Percentiles rank a stretch among this genome's conserved stretches.
Conservation (phyloP, 2,329 filamentous ascomycete genomes). For the Davidsoniella eucalypti region DNA sequence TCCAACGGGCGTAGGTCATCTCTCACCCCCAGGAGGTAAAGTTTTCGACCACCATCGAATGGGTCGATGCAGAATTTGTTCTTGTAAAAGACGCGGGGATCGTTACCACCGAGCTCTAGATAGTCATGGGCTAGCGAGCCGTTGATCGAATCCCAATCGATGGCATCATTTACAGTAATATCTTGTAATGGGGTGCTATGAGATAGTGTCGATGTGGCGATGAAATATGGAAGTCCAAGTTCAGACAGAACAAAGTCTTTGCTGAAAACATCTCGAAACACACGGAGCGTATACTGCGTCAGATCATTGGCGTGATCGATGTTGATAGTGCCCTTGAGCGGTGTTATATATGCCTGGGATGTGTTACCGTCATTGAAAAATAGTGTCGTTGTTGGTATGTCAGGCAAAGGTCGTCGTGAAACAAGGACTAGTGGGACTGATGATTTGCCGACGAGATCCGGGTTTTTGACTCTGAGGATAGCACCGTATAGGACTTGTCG, state of each 20-base stretch:
- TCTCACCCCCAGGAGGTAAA: constrained; percentile 37
- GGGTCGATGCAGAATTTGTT: constrained; percentile 41
- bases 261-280: constrained; percentile 78
- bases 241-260: constrained; percentile 56
- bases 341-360: constrained; percentile 38
- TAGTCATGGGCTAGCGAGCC: constrained; percentile 21
- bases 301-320: constrained; percentile 31
- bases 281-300: constrained; percentile 54
- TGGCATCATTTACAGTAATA: constrained; percentile 16
- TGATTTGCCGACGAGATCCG: constrained; percentile 38
- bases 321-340: constrained; percentile 27
- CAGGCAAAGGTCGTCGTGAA: constrained; percentile 48
- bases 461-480: background rate
- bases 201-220: constrained; percentile 39
- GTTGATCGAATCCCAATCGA: constrained; percentile 48
- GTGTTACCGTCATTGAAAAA: constrained; percentile 50
- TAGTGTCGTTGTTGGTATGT: constrained; percentile 50
- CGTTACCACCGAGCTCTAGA: constrained; percentile 22
- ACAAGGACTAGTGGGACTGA: constrained; percentile 54
- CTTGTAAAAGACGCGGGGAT: constrained; percentile 31
- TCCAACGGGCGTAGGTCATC: constrained; percentile 45
- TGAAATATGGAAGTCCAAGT: constrained; percentile 62
- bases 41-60: constrained; percentile 46
- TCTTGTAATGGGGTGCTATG: constrained; percentile 15
- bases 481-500: background rate